Base-by-base conservation (phyloP, 1,284 basidiomycete species). In the Megacollybia platyphylla region DNA sequence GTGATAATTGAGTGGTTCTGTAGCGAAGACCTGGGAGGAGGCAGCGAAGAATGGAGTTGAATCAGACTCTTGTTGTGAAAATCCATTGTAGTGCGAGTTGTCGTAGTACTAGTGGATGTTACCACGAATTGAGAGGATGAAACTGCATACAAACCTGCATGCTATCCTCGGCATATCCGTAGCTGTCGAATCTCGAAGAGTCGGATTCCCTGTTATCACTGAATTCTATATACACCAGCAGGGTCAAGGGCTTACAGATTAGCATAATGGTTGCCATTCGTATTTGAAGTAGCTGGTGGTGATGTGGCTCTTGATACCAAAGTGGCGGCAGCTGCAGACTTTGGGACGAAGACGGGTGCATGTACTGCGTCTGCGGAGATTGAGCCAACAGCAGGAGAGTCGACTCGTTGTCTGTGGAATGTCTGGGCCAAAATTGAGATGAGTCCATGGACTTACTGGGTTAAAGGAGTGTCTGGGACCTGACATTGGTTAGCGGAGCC, bases 271-370 rank as follows among this genome's bases (percentile, higher is more conserved):
- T 34, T 34, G 11, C 15, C 11, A 11, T 15, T 11, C 4, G 31
- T 6, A 34, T 34, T 34, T 34, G 11, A 7, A 11, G 31, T 15
- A 34, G 15, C 27, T n/a, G 11, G 10, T n/a, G 10, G 26, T 36
- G 49, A 44, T 44, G 46, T 39, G 30, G 39, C 45, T 42, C 20
- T 24, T 3, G 20, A 24, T 36, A 45, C 43, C 42, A 39, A 51
- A 2, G 48, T 50, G 46, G 41, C 17, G 61, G 58, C 5, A 60
- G 58, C 47, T 8, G 65, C 56, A 10, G 70, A 62, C 58, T 87
- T 89, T 29, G 88, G 88, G 17, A 92, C 78, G 50, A 92, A 92
- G 35, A 90, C 79, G 31, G 88, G 87, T 0, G 88, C 88, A 54
- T 87, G 78, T 46, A 82, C 69, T 8, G 79, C 67, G 34, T 66